Evolutionary conservation across 2,329 filamentous ascomycete species (phyloP).

Genomic region (Neofusicoccum ribis): DNA sequence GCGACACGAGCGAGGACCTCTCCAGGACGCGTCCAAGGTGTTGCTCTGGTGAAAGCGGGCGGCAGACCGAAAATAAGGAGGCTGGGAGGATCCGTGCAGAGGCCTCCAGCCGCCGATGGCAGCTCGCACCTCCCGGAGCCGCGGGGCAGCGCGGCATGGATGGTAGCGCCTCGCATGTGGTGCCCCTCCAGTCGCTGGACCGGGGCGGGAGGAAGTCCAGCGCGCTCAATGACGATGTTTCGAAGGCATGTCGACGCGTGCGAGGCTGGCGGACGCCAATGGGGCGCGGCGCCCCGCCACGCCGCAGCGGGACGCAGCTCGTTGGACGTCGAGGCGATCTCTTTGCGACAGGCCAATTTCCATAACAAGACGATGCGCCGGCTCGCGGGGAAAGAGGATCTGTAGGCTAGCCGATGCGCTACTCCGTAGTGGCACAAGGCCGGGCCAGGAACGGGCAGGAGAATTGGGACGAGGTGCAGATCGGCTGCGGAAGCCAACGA

Average conservation of each 20-base stretch:
- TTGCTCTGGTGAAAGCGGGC: neutral
- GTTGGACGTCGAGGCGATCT: constrained; percentile 15
- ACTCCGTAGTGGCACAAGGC: constrained; percentile 16
- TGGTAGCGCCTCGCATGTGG: neutral
- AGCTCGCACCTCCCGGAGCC: neutral
- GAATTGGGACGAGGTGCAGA: constrained; percentile 17
- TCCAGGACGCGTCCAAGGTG: constrained; percentile 13
- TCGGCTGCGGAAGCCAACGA: constrained; percentile 10
- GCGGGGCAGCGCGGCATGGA: constrained; percentile 6
- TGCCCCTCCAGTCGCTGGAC: neutral
- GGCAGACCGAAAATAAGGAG: constrained; percentile 14
- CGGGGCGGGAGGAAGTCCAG: neutral
- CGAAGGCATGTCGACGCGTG: neutral
- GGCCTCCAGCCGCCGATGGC: neutral
- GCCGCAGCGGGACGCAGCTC: constrained; percentile 11
- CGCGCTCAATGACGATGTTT: constrained; percentile 13
- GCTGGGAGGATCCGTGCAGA: constrained; percentile 7
- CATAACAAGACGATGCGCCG: constrained; percentile 8
- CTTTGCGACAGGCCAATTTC: constrained; percentile 19
- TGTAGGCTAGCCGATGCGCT: constrained; percentile 17
- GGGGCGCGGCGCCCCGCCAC: constrained; percentile 4
- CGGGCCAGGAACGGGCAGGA: constrained; percentile 19
- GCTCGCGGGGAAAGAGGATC: constrained; percentile 19
- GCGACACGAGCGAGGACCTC: constrained; percentile 7
- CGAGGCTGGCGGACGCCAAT: constrained; percentile 8